A percentile compares a stretch with the other conserved stretches of the same genome.
These are phyloP conservation scores for Aureobasidium sp. DNA, from an alignment of 2,329 filamentous ascomycete species.

Conservation along the genomic window DNA sequence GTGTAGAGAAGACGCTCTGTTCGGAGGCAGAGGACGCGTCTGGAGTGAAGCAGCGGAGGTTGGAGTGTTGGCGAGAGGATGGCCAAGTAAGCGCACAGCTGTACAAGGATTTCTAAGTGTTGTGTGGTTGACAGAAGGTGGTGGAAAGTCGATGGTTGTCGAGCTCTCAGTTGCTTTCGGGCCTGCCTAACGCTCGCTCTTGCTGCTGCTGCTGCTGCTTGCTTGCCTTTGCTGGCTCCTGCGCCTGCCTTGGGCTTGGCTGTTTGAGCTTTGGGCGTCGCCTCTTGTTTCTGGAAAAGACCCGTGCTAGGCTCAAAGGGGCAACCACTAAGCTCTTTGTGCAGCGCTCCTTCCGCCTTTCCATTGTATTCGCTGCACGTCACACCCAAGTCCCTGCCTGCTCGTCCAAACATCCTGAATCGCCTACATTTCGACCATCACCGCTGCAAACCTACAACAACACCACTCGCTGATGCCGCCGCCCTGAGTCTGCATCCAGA, in stretches of 20 bases:
- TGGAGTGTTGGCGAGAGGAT: not conserved
- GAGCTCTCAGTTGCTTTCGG: not conserved
- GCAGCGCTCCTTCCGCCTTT: conserved; percentile 3
- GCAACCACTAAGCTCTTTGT: not conserved
- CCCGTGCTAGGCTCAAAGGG: not conserved
- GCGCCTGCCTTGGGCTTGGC: not conserved
- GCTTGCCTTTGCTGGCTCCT: not conserved
- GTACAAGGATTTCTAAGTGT: not conserved
- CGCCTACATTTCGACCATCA: not conserved
- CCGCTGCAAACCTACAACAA: not conserved
- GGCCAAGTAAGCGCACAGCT: not conserved
- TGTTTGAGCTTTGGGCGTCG: not conserved
- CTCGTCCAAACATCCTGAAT: not conserved
- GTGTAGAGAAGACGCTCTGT: conserved; percentile 3
- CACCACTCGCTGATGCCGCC: not conserved
- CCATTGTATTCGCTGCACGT: conserved; percentile 10
- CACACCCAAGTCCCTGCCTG: not conserved
- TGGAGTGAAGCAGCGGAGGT: not conserved
- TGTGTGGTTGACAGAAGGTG: conserved; percentile 1
- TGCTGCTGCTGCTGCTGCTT: not conserved
- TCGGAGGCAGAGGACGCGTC: conserved; percentile 1
- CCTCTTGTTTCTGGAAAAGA: not conserved
- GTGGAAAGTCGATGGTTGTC: not conserved
- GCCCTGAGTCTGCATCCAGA: not conserved
- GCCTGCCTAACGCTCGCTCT: not conserved